Base-by-base conservation (phyloP, 805 yeast genomes). In the Candida tammaniensis region DNA sequence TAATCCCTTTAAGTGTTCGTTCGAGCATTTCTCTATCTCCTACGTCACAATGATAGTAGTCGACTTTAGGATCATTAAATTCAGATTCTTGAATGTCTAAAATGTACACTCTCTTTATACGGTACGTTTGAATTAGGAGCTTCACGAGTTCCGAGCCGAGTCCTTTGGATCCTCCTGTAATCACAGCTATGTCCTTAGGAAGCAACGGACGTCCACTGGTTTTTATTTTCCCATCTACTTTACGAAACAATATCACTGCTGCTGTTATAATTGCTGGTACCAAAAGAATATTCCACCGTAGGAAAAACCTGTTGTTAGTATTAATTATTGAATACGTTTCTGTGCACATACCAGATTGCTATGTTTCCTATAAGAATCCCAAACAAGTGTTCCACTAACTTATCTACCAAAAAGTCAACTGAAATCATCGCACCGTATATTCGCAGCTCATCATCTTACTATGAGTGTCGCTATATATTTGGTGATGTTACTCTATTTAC, bases 161-260 rank as follows among this genome's bases (percentile, higher is more conserved):
- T 0, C 82, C 80, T 20, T 51, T 44, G 11, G 72, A 55, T 0
- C 79, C 80, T 0, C 82, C 82, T 0, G 80, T 74, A 5, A 74
- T 53, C 17, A 73, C 29, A 2, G 70, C 68, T 17, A 48, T 42
- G 35, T 54, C 58, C 1, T 27, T 9, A 16, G 23, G 1, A 7
- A 11, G 14, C 15, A 35, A 29, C 3, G 31, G 31, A 12, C 13
- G 21, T 26, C 5, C 9, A 16, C 24, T 24, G 3, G 33, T 9
- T 17, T 31, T 31, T 3, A 31, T 17, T 4, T 23, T 18, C 16
- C 23, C 27, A 24, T 31, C 33, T 5, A 31, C 15, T 24, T 24
- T 24, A n/a, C n/a, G 9, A n/a, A 31, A 31, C 4, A 31, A 8
- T 17, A 22, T 16, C 9, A 24, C 14, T 8, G 12, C 5, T 11